Conservation (phyloP, 2,329 filamentous ascomycete genomes). For the Colletotrichum sp. region DNA sequence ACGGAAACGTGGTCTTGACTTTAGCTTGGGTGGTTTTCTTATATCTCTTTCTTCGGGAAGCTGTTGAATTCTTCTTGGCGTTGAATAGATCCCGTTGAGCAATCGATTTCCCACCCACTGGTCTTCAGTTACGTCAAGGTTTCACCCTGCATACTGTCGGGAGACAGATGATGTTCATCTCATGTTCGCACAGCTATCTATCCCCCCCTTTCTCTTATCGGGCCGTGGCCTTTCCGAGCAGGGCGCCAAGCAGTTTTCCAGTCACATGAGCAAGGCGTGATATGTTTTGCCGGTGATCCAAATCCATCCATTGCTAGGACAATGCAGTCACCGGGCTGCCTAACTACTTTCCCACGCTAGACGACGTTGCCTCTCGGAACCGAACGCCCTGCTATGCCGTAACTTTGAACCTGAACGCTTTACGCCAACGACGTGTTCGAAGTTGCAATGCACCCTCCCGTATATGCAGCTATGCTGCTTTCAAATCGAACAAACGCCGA, state of each 20-base stretch:
- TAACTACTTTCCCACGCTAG: not conserved
- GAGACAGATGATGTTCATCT: not conserved
- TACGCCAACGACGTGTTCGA: not conserved
- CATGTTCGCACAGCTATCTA: not conserved
- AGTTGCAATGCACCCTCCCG: not conserved
- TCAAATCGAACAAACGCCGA: not conserved
- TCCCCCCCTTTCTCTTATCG: not conserved
- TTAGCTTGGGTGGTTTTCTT: not conserved
- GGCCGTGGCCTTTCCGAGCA: not conserved
- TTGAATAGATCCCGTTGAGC: not conserved
- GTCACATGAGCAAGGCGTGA: not conserved
- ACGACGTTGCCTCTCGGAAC: not conserved
- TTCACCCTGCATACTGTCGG: not conserved
- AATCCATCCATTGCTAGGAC: not conserved
- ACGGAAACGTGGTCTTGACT: not conserved
- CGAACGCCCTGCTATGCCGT: slow-evolving; percentile 19
- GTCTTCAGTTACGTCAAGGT: not conserved
- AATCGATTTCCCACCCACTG: not conserved
- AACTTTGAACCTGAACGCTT: not conserved
- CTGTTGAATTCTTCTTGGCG: not conserved
- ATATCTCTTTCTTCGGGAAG: not conserved
- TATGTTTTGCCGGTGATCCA: not conserved
- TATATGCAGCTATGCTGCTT: not conserved
- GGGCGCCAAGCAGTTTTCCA: too few relatives aligned
- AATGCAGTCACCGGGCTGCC: not conserved